Base-by-base conservation (phyloP, 2,329 filamentous ascomycete genomes). In the Paecilomyces variotii region DNA sequence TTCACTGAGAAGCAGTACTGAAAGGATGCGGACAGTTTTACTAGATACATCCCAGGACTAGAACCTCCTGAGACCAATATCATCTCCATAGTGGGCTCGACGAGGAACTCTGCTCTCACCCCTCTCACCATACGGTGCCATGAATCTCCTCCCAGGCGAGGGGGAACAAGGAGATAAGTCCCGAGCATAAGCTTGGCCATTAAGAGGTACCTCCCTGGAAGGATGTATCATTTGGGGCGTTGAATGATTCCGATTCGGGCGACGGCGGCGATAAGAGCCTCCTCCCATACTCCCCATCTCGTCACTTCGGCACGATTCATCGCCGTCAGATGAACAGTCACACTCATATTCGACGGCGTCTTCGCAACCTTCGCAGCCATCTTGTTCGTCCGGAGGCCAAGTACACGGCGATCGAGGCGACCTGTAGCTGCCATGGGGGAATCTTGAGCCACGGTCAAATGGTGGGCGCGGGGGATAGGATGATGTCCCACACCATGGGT, bases 221-320 rank as follows among this genome's bases (percentile, higher is more conserved):
- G 5, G 9, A 14, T 7, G 19, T 45, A 19, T 9, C n/a, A 7
- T 24, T 45, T 19, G 39, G 6, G 14, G 9, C 14, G 14, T 6
- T 45, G 9, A 19, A 45, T 14, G 19, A 45, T 39, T 12, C 14
- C 14, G n/a, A 19, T 28, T 12, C n/a, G 57, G 39, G 52, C 45
- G 39, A 9, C 53, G 28, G 4, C 54, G 54, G 56, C 52, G 54
- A 57, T 32, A 59, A 14, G 55, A 54, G 28, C 55, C 32, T 34
- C 28, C 28, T 50, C 45, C 54, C 7, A 52, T 53, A 28, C 55
- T 19, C 19, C 39, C 12, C 14, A 19, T 25, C 26, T 34, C 53
- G 3, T 34, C 28, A n/a, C 19, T 34, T 35, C 28, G 24, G 28
- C 24, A 34, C n/a, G 14, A 54, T n/a, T 19, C 12, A 10, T 24